Evolutionary conservation across 2,329 filamentous ascomycete species (phyloP).

Genomic region (Phialophora macrospora): DNA sequence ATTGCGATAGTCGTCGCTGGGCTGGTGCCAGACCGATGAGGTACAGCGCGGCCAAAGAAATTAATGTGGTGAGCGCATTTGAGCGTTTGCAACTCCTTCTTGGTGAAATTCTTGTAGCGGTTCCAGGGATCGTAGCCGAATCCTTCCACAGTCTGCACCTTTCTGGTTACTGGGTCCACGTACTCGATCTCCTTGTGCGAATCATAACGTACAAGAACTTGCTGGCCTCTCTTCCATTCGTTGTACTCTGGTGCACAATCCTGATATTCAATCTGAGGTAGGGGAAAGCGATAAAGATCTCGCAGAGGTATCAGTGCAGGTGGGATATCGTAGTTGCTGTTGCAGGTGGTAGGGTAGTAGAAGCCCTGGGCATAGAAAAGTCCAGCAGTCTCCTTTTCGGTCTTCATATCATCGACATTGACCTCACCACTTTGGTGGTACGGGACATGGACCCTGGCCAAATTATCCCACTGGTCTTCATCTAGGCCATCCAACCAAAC

Average conservation of each 20-base stretch:
- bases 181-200: neutral
- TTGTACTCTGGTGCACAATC: neutral
- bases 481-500: neutral
- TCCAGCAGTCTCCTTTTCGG: neutral
- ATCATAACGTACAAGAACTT: neutral
- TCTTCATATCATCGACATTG: slow-evolving; percentile 2
- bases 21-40: slow-evolving; percentile 23
- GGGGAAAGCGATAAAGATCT: slow-evolving; percentile 12
- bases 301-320: slow-evolving; percentile 16
- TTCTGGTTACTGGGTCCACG: neutral
- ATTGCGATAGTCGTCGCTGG: slow-evolving; percentile 32
- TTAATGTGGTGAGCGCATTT: slow-evolving; percentile 27
- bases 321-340: slow-evolving; percentile 2
- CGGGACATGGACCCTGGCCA: neutral
- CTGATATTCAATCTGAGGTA: neutral
- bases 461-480: neutral
- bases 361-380: slow-evolving; percentile 9
- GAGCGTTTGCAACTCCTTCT: neutral
- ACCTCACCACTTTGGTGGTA: neutral
- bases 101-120: neutral
- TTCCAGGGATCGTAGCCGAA: neutral
- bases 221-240: neutral
- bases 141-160: neutral
- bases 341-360: slow-evolving; percentile 15
- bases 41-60: slow-evolving; percentile 25